phyloP scores from a whole-genome alignment of 257 asterid species.

The Lantana camara region DNA sequence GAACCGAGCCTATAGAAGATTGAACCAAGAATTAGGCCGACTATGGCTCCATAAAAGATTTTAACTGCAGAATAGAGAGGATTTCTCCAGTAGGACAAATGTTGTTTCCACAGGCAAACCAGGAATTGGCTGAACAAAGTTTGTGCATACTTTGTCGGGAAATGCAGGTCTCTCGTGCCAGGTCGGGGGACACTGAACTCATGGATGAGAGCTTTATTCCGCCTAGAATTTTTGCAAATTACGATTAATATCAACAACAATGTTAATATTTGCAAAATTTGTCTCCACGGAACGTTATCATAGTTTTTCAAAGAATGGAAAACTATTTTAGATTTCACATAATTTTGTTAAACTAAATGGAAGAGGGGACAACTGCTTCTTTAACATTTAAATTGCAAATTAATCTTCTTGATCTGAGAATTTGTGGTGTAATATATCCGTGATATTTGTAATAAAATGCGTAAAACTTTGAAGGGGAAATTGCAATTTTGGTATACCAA shows the following conservation, averaged over 20 bases:
- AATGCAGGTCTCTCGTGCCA: constrained; percentile 47
- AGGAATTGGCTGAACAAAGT: constrained; percentile 30
- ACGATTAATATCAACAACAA: not conserved
- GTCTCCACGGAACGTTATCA: not conserved
- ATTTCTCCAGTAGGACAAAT: constrained; percentile 37
- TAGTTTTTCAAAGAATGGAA: too few species aligned
- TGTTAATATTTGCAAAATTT: not conserved
- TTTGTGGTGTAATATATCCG: too few species aligned
- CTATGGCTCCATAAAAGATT: constrained; percentile 12
- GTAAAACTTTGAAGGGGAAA: too few species aligned
- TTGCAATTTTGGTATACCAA: too few species aligned
- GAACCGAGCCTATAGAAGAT: constrained; percentile 35
- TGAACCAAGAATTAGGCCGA: constrained; percentile 22
- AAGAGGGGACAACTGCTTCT: too few species aligned
- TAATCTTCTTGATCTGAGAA: too few species aligned
- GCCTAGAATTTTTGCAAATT: constrained; percentile 15
- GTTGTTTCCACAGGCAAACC: constrained; percentile 39
- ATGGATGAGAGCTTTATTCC: constrained; percentile 42
- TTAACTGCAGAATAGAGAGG: constrained; percentile 31
- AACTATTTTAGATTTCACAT: too few species aligned
- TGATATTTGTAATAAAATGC: too few species aligned
- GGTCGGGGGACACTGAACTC: constrained; percentile 47
- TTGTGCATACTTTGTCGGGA: constrained; percentile 48
- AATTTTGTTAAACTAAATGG: too few species aligned
- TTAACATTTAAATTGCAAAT: too few species aligned